Base-by-base conservation (phyloP, 805 yeast species). In the Sungouiella blattae region DNA sequence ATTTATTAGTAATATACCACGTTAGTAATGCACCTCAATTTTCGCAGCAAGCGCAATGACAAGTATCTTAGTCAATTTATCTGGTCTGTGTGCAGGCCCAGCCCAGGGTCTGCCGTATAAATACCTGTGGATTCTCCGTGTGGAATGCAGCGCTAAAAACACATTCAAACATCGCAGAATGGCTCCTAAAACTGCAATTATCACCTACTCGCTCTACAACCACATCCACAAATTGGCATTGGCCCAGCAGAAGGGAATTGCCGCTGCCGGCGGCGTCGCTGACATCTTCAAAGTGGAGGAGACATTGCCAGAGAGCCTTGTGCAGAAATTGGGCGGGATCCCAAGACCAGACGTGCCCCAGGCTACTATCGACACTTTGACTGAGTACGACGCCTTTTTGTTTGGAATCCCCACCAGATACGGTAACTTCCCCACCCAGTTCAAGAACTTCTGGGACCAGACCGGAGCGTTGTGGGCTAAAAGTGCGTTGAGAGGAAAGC, bases 341-440 rank as follows among this genome's bases (percentile, higher is more conserved):
- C 75, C 36, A 57, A 55, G 51, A 52, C 59, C 33, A 11, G 47
- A 49, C 23, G 32, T 32, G 22, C 57, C 58, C 37, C 57, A 75
- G 38, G 85, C 85, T 23, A 69, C 80, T 5, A 49, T 62, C 4
- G 80, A 74, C 8, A 73, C 75, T 3, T 68, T 87, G 48, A 58
- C 60, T 17, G 63, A 73, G 40, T 83, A 80, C 65, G 94, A 85
- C 54, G 88, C 79, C 11, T 80, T 81, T 57, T 45, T 85, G 43
- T 81, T 85, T 49, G 95, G 94, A 47, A 57, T 84, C 39, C 93
- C 95, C 46, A 83, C 94, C 23, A 74, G 94, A 60, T 86, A 55
- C 57, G 94, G 94, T 49, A 73, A 69, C 57, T 64, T 75, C 57
- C 87, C 94, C 33, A 78, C 86, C 18, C 95, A 86, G 63, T 78